These are phyloP conservation scores for Fraxinus xanthoxyloides DNA, from an alignment of 305 asterid genomes.

Conservation along the genomic window DNA sequence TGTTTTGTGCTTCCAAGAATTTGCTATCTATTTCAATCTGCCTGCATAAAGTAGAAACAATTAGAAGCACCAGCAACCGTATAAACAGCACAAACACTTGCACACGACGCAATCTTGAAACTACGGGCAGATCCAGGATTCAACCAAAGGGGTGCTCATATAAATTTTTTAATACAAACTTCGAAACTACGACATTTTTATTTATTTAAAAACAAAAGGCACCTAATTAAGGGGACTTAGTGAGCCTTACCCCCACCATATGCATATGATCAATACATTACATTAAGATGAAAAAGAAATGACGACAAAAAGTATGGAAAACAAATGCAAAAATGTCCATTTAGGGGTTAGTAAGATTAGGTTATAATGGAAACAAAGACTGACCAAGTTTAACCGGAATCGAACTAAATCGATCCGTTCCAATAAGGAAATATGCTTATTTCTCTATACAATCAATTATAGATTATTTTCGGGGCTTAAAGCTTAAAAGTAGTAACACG, in stretches of 20 bases:
- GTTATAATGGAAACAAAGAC: neutral
- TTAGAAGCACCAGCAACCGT: neutral
- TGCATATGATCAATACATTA: neutral
- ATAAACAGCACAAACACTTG: conserved; percentile 6
- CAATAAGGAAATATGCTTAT: neutral
- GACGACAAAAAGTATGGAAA: neutral
- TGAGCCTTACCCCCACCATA: neutral
- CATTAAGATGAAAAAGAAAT: neutral
- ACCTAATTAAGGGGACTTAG: neutral
- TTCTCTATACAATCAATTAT: no score
- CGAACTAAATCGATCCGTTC: neutral
- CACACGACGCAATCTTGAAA: neutral
- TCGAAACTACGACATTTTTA: neutral
- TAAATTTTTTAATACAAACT: neutral
- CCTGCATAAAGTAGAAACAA: conserved; percentile 45
- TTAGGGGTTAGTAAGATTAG: neutral
- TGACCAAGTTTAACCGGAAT: neutral
- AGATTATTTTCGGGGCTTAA: no score
- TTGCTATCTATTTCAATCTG: conserved; percentile 91
- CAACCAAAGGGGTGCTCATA: neutral
- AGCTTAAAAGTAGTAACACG: no score
- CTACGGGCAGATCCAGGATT: neutral
- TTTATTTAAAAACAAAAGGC: neutral
- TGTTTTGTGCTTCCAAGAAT: conserved; percentile 85
- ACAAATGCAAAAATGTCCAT: neutral